Conservation (phyloP, 352 stramenopile genomes). For the Phytophthora vignae region DNA sequence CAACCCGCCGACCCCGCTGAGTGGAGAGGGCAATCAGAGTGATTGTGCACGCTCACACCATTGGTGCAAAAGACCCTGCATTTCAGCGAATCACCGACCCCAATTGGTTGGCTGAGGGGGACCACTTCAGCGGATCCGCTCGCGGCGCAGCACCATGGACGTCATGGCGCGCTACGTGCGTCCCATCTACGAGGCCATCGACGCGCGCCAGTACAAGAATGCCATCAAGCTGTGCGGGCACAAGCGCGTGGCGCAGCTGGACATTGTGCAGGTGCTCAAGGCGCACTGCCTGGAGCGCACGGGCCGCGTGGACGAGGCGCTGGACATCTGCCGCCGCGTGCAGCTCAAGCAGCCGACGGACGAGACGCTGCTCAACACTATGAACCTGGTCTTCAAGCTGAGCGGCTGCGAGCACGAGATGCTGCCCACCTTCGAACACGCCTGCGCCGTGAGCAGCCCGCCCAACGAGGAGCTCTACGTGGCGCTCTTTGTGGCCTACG, state of each 20-base stretch:
- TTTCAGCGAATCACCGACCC: too few species aligned
- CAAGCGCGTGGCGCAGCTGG: slow-evolving; percentile 80
- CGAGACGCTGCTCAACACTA: slow-evolving; percentile 86
- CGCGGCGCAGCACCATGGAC: slow-evolving; percentile 21
- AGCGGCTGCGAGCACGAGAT: slow-evolving; percentile 79
- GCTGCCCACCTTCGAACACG: slow-evolving; percentile 78
- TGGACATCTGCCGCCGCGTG: slow-evolving; percentile 72
- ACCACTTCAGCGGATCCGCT: not conserved
- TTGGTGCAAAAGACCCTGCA: too few species aligned
- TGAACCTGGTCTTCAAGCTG: slow-evolving; percentile 86
- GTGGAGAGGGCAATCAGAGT: too few species aligned
- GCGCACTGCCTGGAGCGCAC: slow-evolving; percentile 87
- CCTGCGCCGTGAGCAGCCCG: slow-evolving; percentile 52
- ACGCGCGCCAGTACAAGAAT: slow-evolving; percentile 80
- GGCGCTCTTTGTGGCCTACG: slow-evolving; percentile 80
- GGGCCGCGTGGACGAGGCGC: slow-evolving; percentile 70
- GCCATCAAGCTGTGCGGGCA: slow-evolving; percentile 85
- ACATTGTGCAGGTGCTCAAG: slow-evolving; percentile 88
- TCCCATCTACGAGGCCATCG: slow-evolving; percentile 89
- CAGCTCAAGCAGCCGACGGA: slow-evolving; percentile 76
- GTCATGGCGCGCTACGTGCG: slow-evolving; percentile 81
- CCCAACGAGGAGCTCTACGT: slow-evolving; percentile 78
- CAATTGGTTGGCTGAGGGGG: too few species aligned
- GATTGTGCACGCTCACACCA: too few species aligned
- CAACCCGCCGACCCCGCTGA: too few species aligned